Evolutionary conservation across 225 moss, liverwort and hornwort genomes (phyloP).

Genomic region (Antitrichia curtipendula): DNA sequence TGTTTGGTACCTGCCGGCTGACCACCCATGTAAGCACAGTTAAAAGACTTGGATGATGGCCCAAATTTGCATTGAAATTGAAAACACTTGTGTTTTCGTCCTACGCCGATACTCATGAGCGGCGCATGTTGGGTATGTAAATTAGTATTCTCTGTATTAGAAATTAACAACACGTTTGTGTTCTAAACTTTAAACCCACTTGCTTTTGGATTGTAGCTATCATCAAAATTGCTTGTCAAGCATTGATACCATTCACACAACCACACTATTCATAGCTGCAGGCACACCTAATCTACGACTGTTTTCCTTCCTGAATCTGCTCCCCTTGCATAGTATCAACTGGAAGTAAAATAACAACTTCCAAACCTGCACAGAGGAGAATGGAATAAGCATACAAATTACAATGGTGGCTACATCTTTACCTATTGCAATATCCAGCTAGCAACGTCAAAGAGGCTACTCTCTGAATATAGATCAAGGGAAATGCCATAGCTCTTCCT

Average conservation of each 20-base stretch:
- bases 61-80: background rate
- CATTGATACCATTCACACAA: background rate
- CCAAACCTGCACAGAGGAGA: background rate
- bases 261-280: background rate
- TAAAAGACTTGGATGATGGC: background rate
- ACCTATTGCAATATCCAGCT: background rate
- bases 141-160: background rate
- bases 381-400: background rate
- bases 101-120: background rate
- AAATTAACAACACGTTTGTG: background rate
- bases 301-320: background rate
- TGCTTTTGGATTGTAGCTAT: background rate
- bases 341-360: background rate
- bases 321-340: background rate
- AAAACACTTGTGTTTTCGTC: background rate
- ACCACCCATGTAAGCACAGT: background rate
- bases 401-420: background rate
- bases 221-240: constrained; percentile 3
- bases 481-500: background rate
- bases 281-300: background rate
- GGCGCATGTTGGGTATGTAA: background rate
- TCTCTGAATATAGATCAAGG: background rate
- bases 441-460: background rate
- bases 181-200: background rate
- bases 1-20: background rate